A percentile compares a stretch with the other conserved stretches of the same genome.
These are phyloP conservation scores for Cucurbita pepo DNA, from an alignment of 306 rosid species.

Conservation along the genomic window DNA sequence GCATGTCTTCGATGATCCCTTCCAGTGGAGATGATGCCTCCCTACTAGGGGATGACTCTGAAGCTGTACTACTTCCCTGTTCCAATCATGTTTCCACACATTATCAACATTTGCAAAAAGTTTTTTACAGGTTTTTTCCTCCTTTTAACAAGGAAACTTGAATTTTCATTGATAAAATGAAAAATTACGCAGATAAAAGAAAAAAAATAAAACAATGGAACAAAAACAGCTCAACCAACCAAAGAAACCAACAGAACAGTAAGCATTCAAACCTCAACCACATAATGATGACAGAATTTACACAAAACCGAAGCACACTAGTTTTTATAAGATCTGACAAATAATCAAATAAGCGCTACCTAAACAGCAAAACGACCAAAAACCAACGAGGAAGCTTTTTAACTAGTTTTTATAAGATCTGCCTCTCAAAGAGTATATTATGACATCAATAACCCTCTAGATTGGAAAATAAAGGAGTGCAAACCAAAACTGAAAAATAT, in stretches of 20 bases:
- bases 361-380: background rate
- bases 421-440: background rate
- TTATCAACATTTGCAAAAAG: background rate
- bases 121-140: background rate
- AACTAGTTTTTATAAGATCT: too few relatives aligned
- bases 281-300: too few relatives aligned
- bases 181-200: background rate
- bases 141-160: background rate
- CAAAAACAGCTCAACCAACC: too few relatives aligned
- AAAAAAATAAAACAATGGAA: too few relatives aligned
- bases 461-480: background rate
- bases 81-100: slow-evolving; percentile 8
- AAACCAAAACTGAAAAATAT: background rate
- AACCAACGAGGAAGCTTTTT: background rate
- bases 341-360: background rate
- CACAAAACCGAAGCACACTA: too few relatives aligned
- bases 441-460: background rate
- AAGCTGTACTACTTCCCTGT: slow-evolving; percentile 66
- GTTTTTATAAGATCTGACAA: too few relatives aligned
- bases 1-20: slow-evolving; percentile 80
- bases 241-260: too few relatives aligned
- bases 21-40: slow-evolving; percentile 58
- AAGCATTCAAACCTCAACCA: too few relatives aligned
- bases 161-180: background rate
- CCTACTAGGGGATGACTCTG: slow-evolving; percentile 72